Evolutionary conservation across 352 stramenopile species (phyloP).

Genomic region (Pythium plurisporium): DNA sequence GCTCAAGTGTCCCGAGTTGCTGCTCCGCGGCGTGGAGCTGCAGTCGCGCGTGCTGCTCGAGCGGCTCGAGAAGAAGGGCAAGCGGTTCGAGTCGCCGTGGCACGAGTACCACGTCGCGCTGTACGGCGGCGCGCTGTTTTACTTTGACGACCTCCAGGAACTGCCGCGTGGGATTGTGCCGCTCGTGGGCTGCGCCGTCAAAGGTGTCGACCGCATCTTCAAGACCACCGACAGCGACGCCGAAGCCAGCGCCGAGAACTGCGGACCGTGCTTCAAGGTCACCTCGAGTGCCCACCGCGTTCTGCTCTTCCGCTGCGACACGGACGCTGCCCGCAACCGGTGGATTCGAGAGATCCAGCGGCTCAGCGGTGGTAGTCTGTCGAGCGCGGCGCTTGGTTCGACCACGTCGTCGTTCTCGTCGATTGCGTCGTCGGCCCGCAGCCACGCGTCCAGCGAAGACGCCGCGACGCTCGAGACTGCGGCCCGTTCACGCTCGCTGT

Average conservation of each 20-base stretch:
- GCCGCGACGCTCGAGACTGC: constrained; percentile 5
- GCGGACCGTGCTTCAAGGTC: constrained; percentile 40
- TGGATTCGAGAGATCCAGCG: constrained; percentile 25
- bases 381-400: not conserved
- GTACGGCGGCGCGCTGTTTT: constrained; percentile 32
- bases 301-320: constrained; percentile 32
- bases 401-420: not conserved
- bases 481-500: constrained; percentile 6
- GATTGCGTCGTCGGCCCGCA: not conserved
- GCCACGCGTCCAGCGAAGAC: constrained; percentile 8
- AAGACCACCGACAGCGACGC: constrained; percentile 28
- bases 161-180: constrained; percentile 30
- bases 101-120: constrained; percentile 28
- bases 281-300: constrained; percentile 32
- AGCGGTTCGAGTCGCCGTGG: constrained; percentile 41
- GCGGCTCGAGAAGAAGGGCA: constrained; percentile 32
- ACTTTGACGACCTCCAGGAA: constrained; percentile 31
- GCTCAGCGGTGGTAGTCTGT: not conserved
- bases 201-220: constrained; percentile 37
- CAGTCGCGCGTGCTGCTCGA: constrained; percentile 12
- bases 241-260: constrained; percentile 26
- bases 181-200: constrained; percentile 27
- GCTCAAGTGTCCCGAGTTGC: constrained; percentile 34
- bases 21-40: constrained; percentile 26
- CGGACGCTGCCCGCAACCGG: constrained; percentile 7